Conservation (phyloP, 257 asterid species). For the Salvia miltiorrhiza region DNA sequence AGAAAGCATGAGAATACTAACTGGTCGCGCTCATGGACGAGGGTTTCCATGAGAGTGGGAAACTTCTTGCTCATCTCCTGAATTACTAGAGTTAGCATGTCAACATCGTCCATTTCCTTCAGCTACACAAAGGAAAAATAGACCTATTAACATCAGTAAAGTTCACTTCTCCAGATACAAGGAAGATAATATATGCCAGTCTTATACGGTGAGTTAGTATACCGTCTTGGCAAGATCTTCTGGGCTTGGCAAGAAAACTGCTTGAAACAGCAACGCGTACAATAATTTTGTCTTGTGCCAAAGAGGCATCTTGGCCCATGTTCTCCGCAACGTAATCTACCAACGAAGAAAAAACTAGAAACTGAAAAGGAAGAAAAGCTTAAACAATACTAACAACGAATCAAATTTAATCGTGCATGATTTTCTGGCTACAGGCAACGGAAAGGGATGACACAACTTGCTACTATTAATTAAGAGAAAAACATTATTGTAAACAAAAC, state of each 20-base stretch:
- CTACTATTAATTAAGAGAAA: not conserved
- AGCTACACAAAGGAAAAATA: constrained; percentile 53
- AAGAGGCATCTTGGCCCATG: constrained; percentile 90
- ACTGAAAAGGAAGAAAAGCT: constrained; percentile 7
- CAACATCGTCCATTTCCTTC: constrained; percentile 92
- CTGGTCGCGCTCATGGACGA: constrained; percentile 94
- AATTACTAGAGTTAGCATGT: constrained; percentile 85
- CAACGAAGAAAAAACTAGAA: constrained; percentile 7
- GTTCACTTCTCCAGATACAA: not conserved
- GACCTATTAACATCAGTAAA: not conserved
- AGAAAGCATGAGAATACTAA: constrained; percentile 30
- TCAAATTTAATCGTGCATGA: not conserved
- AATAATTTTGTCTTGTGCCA: constrained; percentile 79
- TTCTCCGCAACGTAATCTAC: constrained; percentile 78
- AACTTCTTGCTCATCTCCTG: constrained; percentile 93
- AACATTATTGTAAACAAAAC: not conserved
- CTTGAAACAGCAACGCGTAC: constrained; percentile 72
- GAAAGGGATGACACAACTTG: constrained; percentile 9
- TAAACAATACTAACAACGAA: too few relatives aligned
- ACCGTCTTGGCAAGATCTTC: constrained; percentile 70
- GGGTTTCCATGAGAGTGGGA: constrained; percentile 94
- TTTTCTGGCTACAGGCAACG: not conserved
- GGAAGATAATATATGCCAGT: too few relatives aligned
- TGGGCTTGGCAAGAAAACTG: constrained; percentile 73
- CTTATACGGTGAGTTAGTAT: constrained; percentile 14